Base-by-base conservation (phyloP, 1,284 basidiomycete species). In the Baeospora myosura region DNA sequence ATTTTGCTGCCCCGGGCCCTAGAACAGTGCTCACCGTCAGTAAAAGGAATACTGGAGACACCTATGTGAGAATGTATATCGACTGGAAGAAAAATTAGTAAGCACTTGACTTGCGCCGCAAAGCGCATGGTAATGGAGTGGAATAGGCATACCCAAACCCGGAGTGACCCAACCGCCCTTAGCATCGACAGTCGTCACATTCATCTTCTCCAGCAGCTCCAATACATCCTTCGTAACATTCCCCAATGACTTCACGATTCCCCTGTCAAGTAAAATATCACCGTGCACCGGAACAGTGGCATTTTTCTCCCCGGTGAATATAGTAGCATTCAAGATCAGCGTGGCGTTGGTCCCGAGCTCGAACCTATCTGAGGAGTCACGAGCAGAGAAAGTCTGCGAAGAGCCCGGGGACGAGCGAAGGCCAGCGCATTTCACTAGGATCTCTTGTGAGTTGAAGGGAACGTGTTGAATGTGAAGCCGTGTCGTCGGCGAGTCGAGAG, bases 31-130 rank as follows among this genome's bases (percentile, higher is more conserved):
- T 0, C 70, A 55, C 34, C 78, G 69, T 47, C 74, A 68, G 3
- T 87, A 11, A 11, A 11, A 11, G 32, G 32, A 4, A 18, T 2
- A 8, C 32, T 34, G 2, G 4, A n/a, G 11, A 34, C 71, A 3
- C 84, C 87, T 16, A 88, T 56, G 53, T 91, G 88, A 3, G 82
- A 84, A 59, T 91, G 86, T 48, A 87, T 64, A 54, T 88, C 83
- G 28, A 88, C 74, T 40, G 21, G 16, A 28, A 17, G 33, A n/a
- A n/a, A 3, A 20, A 11, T 34, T 34, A 4, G 12, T 34, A 4
- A 34, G 33, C 33, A 8, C 26, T 28, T 14, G 8, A 28, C 8
- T 8, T 28, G 14, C 26, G 14, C n/a, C n/a, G n/a, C n/a, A n/a
- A n/a, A n/a, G n/a, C n/a, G n/a, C n/a, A n/a, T n/a, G n/a, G n/a